Percentiles rank a stretch among this genome's conserved stretches.
These are phyloP conservation scores for Cucumis variabilis DNA, from an alignment of 331 rosid species.

Conservation along the genomic window DNA sequence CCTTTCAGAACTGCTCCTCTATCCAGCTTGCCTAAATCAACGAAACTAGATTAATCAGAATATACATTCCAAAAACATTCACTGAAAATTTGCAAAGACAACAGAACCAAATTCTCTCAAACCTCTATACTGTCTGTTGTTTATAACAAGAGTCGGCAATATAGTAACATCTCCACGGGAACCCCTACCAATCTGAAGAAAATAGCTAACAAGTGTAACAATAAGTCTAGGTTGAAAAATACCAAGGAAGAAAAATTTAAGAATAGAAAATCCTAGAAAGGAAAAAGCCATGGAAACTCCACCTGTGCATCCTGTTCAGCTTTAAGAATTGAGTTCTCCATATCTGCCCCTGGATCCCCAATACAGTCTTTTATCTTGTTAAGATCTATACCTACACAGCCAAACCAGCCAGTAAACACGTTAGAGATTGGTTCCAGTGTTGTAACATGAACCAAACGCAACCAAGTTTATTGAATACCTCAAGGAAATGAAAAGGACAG, in stretches of 20 bases:
- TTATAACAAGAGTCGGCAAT: slow-evolving; percentile 94
- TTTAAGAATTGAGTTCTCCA: slow-evolving; percentile 76
- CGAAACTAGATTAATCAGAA: slow-evolving; percentile 14
- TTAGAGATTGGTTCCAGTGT: background rate
- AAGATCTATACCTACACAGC: slow-evolving; percentile 67
- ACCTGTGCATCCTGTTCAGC: slow-evolving; percentile 96
- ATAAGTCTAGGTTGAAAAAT: slow-evolving; percentile 20
- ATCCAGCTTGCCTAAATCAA: slow-evolving; percentile 77
- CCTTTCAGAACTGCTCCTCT: slow-evolving; percentile 93
- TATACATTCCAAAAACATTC: slow-evolving; percentile 30
- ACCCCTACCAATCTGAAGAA: slow-evolving; percentile 85
- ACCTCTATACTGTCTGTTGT: slow-evolving; percentile 95
- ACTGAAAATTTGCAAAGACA: slow-evolving; percentile 16
- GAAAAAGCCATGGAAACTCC: slow-evolving; percentile 30
- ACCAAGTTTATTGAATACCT: background rate
- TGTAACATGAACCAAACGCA: background rate
- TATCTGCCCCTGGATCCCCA: slow-evolving; percentile 78
- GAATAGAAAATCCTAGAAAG: background rate
- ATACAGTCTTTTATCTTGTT: slow-evolving; percentile 77
- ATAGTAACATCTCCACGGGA: slow-evolving; percentile 96
- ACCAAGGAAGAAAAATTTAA: background rate
- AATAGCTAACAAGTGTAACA: slow-evolving; percentile 34
- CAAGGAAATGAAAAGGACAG: background rate
- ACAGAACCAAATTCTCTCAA: slow-evolving; percentile 24
- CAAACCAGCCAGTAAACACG: slow-evolving; percentile 35